Evolutionary conservation across 2,329 filamentous ascomycete genomes (phyloP).

Genomic region (Pseudogymnoascus destructans): DNA sequence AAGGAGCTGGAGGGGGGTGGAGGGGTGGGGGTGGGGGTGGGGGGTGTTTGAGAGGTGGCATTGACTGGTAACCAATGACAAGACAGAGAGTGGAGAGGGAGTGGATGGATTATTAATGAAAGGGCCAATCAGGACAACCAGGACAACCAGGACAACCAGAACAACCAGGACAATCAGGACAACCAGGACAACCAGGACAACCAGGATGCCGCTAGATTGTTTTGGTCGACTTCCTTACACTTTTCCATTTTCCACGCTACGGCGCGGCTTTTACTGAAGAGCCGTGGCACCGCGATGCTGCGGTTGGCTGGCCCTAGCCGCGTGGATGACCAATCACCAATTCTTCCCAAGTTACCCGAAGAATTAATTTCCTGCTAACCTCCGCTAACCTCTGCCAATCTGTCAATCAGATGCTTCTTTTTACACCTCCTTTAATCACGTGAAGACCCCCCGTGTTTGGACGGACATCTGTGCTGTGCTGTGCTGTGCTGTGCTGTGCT

Average conservation of each 20-base stretch:
- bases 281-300: neutral
- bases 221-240: neutral
- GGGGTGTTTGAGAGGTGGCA: neutral
- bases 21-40: too few relatives aligned
- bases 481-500: too few relatives aligned
- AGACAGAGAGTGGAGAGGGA: neutral
- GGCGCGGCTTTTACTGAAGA: neutral
- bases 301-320: neutral
- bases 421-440: neutral
- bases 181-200: neutral
- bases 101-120: slow-evolving; percentile 6
- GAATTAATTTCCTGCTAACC: neutral
- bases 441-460: neutral
- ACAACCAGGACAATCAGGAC: neutral
- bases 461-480: neutral
- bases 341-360: too few relatives aligned
- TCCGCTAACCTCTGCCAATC: neutral
- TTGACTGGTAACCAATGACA: neutral
- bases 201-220: neutral
- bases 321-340: neutral
- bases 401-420: neutral
- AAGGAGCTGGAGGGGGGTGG: too few relatives aligned
- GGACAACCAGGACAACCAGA: neutral
- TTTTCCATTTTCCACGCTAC: too few relatives aligned
- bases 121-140: too few relatives aligned